Conservation (phyloP, 305 asterid genomes). For the Fraxinus greggii region DNA sequence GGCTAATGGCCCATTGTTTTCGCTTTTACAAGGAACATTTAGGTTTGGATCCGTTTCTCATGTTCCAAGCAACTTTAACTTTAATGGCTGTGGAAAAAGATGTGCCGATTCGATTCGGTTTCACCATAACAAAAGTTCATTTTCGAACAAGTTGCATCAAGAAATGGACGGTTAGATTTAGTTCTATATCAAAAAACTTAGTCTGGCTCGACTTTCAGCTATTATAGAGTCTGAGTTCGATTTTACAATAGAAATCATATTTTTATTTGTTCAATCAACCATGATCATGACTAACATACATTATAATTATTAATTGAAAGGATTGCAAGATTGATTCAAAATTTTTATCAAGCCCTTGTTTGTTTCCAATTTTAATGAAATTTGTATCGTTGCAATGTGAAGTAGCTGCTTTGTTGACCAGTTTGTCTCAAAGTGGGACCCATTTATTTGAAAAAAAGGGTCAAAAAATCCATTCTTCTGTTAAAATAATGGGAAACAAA, state of each 20-base stretch:
- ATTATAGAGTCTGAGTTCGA: background rate
- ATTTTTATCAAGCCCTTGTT: no score
- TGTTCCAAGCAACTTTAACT: background rate
- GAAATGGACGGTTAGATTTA: background rate
- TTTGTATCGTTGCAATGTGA: no score
- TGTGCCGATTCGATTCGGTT: background rate
- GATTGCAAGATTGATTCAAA: no score
- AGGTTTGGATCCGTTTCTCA: background rate
- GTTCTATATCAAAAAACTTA: background rate
- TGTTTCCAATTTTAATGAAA: no score
- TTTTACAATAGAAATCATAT: background rate
- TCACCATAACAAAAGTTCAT: background rate
- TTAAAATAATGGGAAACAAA: no score
- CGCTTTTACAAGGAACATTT: background rate
- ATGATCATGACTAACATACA: no score
- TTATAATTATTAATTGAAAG: no score
- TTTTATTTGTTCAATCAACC: background rate
- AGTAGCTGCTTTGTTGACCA: no score
- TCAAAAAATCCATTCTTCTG: no score
- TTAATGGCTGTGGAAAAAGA: background rate
- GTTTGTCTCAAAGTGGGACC: no score
- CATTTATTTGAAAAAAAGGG: no score
- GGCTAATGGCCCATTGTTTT: background rate
- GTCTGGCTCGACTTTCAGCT: background rate
- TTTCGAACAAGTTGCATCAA: background rate